Percentiles rank a stretch among this genome's conserved stretches.
phyloP scores from a whole-genome alignment of 208 protist genomes.

The Wallacemonas sp. region DNA sequence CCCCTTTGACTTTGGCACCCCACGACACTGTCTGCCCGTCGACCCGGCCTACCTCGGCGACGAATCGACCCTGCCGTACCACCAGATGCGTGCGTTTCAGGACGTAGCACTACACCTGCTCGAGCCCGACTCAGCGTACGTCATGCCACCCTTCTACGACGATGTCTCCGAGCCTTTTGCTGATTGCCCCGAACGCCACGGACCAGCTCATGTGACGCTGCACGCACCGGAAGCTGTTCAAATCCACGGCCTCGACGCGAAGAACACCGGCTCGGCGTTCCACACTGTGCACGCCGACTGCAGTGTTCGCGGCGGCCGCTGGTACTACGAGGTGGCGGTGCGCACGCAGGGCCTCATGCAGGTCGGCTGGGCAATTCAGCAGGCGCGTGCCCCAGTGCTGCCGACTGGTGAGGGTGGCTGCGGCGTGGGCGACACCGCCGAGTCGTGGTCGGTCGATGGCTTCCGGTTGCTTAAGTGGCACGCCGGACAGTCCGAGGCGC shows the following conservation, averaged over 20 bases:
- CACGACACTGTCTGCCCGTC: constrained; percentile 72
- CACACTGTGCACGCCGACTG: constrained; percentile 77
- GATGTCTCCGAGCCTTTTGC: constrained; percentile 88
- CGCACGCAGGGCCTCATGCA: constrained; percentile 90
- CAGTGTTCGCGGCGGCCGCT: constrained; percentile 67
- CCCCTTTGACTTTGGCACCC: constrained; percentile 84
- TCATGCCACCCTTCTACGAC: constrained; percentile 81
- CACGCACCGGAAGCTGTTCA: constrained; percentile 62
- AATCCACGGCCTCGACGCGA: constrained; percentile 69
- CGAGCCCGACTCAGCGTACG: constrained; percentile 35
- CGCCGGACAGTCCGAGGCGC: constrained; percentile 48
- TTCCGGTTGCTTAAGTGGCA: constrained; percentile 90
- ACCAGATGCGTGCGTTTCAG: constrained; percentile 87
- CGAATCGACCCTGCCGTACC: constrained; percentile 78
- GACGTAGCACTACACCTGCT: constrained; percentile 80
- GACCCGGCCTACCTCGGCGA: constrained; percentile 75
- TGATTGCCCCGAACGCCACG: constrained; percentile 59
- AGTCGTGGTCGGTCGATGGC: constrained; percentile 85
- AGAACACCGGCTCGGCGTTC: constrained; percentile 72
- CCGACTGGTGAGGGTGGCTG: constrained; percentile 4
- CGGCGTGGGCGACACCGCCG: constrained; percentile 84
- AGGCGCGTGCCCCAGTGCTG: constrained; percentile 4
- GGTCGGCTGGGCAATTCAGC: constrained; percentile 78
- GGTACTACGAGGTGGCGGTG: constrained; percentile 92
- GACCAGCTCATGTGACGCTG: constrained; percentile 86